Conservation (phyloP, 441 rosid species). For the Rhodomyrtus psidioides region DNA sequence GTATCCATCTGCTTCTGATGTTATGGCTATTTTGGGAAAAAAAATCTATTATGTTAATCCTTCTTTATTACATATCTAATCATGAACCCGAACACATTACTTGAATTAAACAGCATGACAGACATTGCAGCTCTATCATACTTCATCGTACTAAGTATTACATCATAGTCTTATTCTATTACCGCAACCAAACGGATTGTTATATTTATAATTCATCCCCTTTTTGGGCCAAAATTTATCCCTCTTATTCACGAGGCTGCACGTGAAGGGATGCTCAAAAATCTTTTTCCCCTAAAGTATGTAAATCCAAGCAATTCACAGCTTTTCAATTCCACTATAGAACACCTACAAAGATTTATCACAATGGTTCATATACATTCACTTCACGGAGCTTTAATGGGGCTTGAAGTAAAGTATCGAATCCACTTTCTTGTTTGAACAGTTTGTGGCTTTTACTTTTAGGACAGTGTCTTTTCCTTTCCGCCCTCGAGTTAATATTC, state of each 20-base stretch:
- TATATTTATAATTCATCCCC: neutral
- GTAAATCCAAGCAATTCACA: neutral
- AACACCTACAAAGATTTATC: neutral
- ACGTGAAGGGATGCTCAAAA: neutral
- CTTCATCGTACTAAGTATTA: neutral
- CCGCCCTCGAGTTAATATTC: neutral
- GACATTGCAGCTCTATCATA: neutral
- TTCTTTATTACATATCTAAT: neutral
- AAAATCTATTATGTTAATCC: neutral
- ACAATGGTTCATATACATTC: neutral
- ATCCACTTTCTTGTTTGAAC: neutral
- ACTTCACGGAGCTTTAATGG: neutral
- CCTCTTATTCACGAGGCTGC: neutral
- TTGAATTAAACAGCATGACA: neutral
- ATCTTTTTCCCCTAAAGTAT: neutral
- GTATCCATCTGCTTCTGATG: neutral
- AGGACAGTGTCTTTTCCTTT: neutral
- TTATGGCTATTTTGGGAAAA: neutral
- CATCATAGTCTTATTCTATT: neutral
- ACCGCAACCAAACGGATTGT: neutral
- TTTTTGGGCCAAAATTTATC: neutral
- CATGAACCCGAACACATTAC: neutral
- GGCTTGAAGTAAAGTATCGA: neutral
- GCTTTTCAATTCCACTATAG: neutral
- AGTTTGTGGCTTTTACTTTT: neutral